Conservation (phyloP, 129 eudicot genomes). For the Smallanthus sonchifolius region DNA sequence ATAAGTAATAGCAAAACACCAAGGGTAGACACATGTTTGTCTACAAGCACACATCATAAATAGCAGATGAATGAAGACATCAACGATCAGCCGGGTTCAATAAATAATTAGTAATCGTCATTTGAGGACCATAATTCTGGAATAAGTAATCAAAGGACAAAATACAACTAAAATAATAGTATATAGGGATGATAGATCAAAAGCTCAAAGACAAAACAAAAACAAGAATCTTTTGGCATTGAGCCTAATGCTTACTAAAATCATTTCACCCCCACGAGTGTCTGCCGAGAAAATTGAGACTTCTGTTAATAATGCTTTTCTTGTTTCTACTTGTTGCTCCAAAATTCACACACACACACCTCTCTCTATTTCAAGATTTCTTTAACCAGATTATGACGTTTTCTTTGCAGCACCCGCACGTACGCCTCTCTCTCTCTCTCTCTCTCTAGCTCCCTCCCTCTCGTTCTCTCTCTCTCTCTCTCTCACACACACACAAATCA, state of each 20-base stretch:
- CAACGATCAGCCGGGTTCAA: no score
- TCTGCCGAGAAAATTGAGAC: background rate
- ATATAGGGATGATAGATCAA: no score
- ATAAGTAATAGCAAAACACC: no score
- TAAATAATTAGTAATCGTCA: background rate
- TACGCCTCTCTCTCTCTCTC: conserved; percentile 1
- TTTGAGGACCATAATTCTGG: background rate
- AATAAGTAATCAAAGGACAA: background rate
- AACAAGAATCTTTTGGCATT: background rate
- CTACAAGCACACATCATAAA: no score
- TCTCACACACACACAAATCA: background rate
- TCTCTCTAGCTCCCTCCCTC: background rate
- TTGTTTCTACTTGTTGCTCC: background rate
- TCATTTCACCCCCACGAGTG: background rate
- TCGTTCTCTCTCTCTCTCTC: background rate
- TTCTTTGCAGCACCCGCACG: background rate
- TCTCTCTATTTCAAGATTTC: background rate
- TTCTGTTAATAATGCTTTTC: background rate
- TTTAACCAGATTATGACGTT: background rate
- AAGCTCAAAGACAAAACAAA: background rate
- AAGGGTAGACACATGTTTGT: no score
- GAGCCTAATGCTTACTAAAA: background rate
- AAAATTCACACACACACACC: background rate
- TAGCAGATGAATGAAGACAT: no score
- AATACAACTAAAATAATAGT: no score